Base-by-base conservation (phyloP, 257 asterid genomes). In the Rhazya stricta region DNA sequence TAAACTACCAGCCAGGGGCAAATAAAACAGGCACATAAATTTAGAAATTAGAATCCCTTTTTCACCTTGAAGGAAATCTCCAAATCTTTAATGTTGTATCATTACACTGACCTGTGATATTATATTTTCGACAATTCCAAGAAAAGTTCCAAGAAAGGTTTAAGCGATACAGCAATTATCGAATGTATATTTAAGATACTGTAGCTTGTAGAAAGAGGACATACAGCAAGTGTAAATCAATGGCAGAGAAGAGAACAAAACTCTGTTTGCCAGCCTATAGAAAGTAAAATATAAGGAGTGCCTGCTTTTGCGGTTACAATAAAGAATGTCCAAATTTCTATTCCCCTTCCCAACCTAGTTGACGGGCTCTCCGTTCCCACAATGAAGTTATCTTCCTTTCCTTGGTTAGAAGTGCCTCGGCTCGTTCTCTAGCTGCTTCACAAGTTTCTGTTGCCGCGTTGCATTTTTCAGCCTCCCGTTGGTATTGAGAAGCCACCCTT, bases 351-450 rank as follows among this genome's bases (percentile, higher is more conserved):
- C 96, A 94, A 41, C 98, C 98, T 19, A 85, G 87, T 77, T 85
- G 91, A 6, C 94, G 91, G 50, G 99, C 98, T 81, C 98, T 85
- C 79, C 70, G 81, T 80, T 92, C 97, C 99, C 99, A 94, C 79
- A 87, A 42, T 16, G 67, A 65, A 30, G 99, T 89, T 60, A 86
- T 30, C 83, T 90, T 94, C 88, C 75, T 89, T 85, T 94, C 99
- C 86, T 84, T 87, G 0, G 92, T 83, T 72, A 92, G 82, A 76
- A 89, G 80, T 67, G 82, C 94, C 63, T 70, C 87, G 4, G 94
- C 89, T 69, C 88, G 91, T 77, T 94, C 99, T 80, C 99, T 84
- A 16, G 97, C 88, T 62, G 85, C 96, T 81, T 94, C 99, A 30
- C 99, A 92, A 46, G 96, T 94, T 87, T 94, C 98, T 4, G 95